These are phyloP conservation scores for Diplodia corticola DNA, from an alignment of 2,329 filamentous ascomycete genomes.

Conservation along the genomic window DNA sequence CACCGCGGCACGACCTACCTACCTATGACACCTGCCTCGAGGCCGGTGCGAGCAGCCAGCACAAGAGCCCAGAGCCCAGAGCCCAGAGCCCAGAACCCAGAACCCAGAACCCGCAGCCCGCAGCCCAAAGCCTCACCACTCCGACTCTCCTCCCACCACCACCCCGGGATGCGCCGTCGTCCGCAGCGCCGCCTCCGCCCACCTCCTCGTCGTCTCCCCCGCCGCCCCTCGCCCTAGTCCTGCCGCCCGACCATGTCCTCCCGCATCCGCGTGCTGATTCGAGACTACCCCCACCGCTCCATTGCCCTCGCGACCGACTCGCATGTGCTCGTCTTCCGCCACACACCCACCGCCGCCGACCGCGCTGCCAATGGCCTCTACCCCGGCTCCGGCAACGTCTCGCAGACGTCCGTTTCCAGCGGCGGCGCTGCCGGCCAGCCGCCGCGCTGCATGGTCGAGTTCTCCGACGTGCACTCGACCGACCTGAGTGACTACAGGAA, in stretches of 20 bases:
- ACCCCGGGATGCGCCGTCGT: background rate
- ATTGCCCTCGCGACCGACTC: constrained; percentile 80
- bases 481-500: constrained; percentile 72
- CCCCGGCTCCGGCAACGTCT: constrained; percentile 55
- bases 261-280: constrained; percentile 71
- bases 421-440: constrained; percentile 41
- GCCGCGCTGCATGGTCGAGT: constrained; percentile 84
- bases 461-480: constrained; percentile 63
- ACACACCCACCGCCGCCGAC: constrained; percentile 68
- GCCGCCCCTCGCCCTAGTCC: background rate
- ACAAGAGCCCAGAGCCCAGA: background rate
- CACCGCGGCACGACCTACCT: background rate
- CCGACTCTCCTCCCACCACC: background rate
- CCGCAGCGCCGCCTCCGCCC: background rate
- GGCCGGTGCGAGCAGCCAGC: no score
- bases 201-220: background rate
- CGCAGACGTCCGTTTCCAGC: constrained; percentile 52
- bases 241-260: constrained; percentile 29
- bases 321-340: constrained; percentile 81
- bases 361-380: constrained; percentile 27
- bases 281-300: constrained; percentile 79
- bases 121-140: background rate
- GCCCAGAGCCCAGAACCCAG: background rate
- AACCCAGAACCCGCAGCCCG: background rate
- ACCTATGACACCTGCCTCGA: no score